Evolutionary conservation across 2,329 filamentous ascomycete species (phyloP).

Genomic region (Exserohilum rostratum): DNA sequence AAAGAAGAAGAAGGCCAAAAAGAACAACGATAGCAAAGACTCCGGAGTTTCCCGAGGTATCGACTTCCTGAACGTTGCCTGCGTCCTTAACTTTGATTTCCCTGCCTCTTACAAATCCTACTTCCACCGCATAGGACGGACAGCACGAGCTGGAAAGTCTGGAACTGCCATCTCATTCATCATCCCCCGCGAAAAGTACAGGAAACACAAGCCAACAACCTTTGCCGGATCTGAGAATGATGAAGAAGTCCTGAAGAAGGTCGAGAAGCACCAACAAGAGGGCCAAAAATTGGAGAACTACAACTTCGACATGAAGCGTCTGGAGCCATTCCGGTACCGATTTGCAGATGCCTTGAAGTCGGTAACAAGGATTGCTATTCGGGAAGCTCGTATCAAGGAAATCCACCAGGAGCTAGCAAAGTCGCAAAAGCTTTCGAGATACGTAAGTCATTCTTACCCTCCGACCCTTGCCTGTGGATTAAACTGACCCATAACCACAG

Average conservation of each 20-base stretch:
- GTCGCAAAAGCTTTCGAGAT: constrained; percentile 75
- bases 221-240: constrained; percentile 79
- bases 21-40: constrained; percentile 70
- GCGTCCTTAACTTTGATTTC: constrained; percentile 94
- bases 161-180: constrained; percentile 98
- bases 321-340: constrained; percentile 93
- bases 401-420: constrained; percentile 88
- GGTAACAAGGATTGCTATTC: constrained; percentile 86
- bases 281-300: constrained; percentile 87
- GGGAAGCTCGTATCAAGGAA: constrained; percentile 87
- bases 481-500: constrained; percentile 57
- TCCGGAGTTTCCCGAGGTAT: constrained; percentile 96
- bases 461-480: neutral
- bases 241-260: constrained; percentile 81
- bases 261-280: constrained; percentile 80
- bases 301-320: constrained; percentile 90
- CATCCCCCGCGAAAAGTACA: constrained; percentile 78
- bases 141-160: constrained; percentile 85
- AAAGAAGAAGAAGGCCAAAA: constrained; percentile 65
- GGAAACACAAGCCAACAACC: constrained; percentile 87
- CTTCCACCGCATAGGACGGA: constrained; percentile 94
- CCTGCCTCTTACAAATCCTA: constrained; percentile 88
- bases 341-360: constrained; percentile 84
- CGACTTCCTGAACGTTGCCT: constrained; percentile 86
- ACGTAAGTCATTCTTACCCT: constrained; percentile 20